Evolutionary conservation across 768 basidiomycete species (phyloP).

Genomic region (Ramaria rubella): DNA sequence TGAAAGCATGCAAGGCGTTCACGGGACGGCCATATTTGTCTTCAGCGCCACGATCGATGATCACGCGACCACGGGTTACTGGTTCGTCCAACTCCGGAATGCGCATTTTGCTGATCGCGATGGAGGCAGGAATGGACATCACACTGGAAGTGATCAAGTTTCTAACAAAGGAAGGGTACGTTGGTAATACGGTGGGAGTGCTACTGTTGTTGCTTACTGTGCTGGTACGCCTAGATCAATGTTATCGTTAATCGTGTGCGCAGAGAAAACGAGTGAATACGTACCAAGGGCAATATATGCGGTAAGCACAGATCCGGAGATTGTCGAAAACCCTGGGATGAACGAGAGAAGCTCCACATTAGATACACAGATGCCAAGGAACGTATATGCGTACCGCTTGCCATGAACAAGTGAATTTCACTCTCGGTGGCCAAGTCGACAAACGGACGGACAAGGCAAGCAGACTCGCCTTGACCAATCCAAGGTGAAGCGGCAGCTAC

Average conservation of each 20-base stretch:
- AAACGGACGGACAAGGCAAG: conserved; percentile 79
- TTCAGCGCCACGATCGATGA: conserved; percentile 70
- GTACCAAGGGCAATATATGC: conserved; percentile 72
- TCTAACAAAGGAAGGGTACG: not conserved
- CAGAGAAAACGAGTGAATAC: conserved; percentile 4
- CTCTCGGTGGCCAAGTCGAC: conserved; percentile 78
- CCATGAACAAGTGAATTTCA: conserved; percentile 85
- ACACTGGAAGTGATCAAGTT: conserved; percentile 84
- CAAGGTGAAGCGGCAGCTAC: conserved; percentile 92
- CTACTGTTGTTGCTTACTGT: conserved; percentile 24
- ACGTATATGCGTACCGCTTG: conserved; percentile 47
- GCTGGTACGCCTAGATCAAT: conserved; percentile 43
- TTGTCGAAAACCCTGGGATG: conserved; percentile 87
- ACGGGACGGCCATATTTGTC: conserved; percentile 48
- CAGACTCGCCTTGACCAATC: conserved; percentile 87
- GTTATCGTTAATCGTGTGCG: not conserved
- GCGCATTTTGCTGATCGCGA: conserved; percentile 86
- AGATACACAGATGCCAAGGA: conserved; percentile 8
- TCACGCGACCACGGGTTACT: conserved; percentile 73
- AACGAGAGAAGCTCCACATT: not conserved
- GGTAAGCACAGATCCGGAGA: conserved; percentile 82
- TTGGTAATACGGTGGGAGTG: not conserved
- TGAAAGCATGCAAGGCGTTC: conserved; percentile 87
- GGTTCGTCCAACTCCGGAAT: conserved; percentile 81
- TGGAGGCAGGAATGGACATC: conserved; percentile 94